Evolutionary conservation across 306 rosid species (phyloP), one percentile per base, ranked within the genome.

Genomic region (Vigna trinervia): DNA sequence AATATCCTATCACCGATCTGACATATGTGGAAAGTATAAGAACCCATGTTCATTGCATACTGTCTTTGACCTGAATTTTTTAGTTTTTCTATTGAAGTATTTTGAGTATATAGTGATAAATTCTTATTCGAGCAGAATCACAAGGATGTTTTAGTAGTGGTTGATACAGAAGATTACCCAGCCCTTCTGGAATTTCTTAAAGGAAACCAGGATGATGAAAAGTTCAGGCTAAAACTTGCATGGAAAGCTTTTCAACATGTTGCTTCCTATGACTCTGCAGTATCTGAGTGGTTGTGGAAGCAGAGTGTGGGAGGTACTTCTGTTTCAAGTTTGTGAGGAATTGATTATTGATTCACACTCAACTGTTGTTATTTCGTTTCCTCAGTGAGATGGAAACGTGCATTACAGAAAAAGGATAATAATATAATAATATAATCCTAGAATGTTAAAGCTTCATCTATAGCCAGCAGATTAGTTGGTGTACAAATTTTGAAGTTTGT

Each of bases 261-360:
- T 76, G 93, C 97, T 77, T 89, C 97, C 36, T 92, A 95, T 81
- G 97, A 95, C 70, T 88, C 97, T 78, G 96, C 97, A 4, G 93
- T 95, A 57, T 86, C 97, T 32, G 97, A 95, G 89, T 92, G 98
- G 98, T 71, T 95, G 50, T 95, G 98, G 98, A 90, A 90, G 88
- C 97, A 95, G 78, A 88, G 88, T 61, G 84, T 30, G 12, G 92
- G 87, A 84, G 96, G 96, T 90, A 86, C n/a, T 74, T 57, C 12
- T 50, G 48, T 71, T 67, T 69, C 23, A 48, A 8, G 73, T 41
- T 53, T 69, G 17, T 50, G 5, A 30, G 34, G 57, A 66, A 57
- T 48, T 50, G 11, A 47, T 30, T 28, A 56, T 79, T 22, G n/a
- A 68, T 67, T 19, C 34, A 75, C 47, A 57, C 76, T 7, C 12